Evolutionary conservation across 2,329 filamentous ascomycete species (phyloP).

Genomic region (Sporothrix dimorphospora): DNA sequence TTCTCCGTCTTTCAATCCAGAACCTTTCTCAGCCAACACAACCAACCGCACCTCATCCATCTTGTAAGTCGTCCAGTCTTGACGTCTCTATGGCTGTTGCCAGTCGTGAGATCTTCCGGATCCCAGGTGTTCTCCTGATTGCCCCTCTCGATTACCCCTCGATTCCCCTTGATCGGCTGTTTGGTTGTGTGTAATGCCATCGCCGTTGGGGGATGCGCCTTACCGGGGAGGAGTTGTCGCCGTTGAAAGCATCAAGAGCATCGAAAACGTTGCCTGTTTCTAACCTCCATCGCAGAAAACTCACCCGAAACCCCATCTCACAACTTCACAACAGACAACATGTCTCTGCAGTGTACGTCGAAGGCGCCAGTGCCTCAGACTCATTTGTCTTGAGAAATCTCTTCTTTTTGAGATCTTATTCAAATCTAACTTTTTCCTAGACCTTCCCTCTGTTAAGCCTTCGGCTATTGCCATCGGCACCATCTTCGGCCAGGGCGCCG

Average conservation of each 20-base stretch:
- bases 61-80: background rate
- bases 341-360: constrained; percentile 64
- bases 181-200: constrained; percentile 6
- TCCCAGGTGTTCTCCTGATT: background rate
- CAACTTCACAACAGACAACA: constrained; percentile 41
- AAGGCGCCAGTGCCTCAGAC: background rate
- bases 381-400: background rate
- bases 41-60: constrained; percentile 12
- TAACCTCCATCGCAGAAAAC: constrained; percentile 1
- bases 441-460: constrained; percentile 82
- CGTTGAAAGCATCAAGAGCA: background rate
- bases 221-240: background rate
- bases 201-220: background rate
- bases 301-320: background rate
- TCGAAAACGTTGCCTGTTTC: background rate
- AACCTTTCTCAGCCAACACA: constrained; percentile 1
- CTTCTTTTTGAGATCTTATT: background rate
- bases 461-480: constrained; percentile 96
- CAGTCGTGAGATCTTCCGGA: background rate
- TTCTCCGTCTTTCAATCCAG: constrained; percentile 8
- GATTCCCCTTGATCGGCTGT: background rate
- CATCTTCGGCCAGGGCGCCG: constrained; percentile 90
- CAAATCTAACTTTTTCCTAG: constrained; percentile 41
- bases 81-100: background rate
- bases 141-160: constrained; percentile 2